A percentile compares a stretch with the other conserved stretches of the same genome.
phyloP scores from a whole-genome alignment of 2,329 filamentous ascomycete genomes.

The Trichoderma harzianum region DNA sequence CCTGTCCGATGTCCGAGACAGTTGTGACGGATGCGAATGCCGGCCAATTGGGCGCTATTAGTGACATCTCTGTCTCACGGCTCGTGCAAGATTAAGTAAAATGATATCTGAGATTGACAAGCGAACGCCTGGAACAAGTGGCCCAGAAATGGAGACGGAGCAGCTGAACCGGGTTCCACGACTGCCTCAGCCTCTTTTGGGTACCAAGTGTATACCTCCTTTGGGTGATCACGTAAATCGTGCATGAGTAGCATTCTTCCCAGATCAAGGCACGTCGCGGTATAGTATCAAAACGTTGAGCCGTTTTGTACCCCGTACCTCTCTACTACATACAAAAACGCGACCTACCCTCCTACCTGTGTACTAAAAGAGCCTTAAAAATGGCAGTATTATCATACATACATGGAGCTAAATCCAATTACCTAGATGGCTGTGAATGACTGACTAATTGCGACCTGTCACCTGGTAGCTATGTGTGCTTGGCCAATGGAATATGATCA shows the following conservation, averaged over 20 bases:
- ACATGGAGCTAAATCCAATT: background rate
- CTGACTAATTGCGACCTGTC: background rate
- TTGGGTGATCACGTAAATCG: background rate
- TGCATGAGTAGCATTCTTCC: background rate
- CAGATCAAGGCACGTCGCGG: background rate
- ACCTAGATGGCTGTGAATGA: background rate
- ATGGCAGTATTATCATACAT: background rate
- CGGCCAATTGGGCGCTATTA: background rate
- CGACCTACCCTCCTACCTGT: background rate
- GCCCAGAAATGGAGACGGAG: background rate
- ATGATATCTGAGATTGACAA: background rate
- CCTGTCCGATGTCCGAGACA: background rate
- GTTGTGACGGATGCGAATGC: background rate
- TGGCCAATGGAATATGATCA: background rate
- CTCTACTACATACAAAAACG: background rate
- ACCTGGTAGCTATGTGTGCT: background rate
- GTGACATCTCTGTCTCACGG: background rate
- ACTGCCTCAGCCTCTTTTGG: background rate
- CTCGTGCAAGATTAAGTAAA: background rate
- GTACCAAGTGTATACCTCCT: background rate
- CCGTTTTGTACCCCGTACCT: background rate
- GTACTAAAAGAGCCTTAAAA: background rate
- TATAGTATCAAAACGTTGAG: no score
- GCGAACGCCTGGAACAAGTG: background rate
- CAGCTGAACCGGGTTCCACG: background rate